Evolutionary conservation across 2,329 filamentous ascomycete species (phyloP).

Genomic region (Fusarium scirpi): DNA sequence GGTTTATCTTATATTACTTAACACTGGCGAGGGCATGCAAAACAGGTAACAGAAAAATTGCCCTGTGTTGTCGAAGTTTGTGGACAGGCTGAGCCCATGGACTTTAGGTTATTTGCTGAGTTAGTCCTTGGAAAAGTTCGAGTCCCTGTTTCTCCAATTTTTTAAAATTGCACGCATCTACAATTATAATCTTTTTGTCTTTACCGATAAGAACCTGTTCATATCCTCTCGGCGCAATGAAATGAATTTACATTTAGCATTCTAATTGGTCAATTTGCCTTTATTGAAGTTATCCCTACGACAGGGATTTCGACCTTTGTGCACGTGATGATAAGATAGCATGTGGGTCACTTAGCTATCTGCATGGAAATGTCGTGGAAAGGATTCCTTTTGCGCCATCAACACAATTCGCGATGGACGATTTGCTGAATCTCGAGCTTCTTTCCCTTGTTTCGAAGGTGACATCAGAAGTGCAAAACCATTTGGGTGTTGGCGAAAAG

Average conservation of each 20-base stretch:
- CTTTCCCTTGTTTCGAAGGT: constrained; percentile 95
- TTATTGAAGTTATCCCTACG: neutral
- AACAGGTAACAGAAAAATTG: too few species aligned
- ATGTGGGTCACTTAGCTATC: neutral
- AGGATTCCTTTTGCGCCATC: constrained; percentile 3
- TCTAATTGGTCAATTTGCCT: neutral
- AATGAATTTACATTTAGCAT: neutral
- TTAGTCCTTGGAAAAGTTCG: constrained; percentile 23
- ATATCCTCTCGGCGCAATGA: neutral
- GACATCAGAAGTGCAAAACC: constrained; percentile 92
- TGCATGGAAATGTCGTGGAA: constrained; percentile 1
- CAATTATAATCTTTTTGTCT: constrained; percentile 20
- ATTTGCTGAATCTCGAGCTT: constrained; percentile 89
- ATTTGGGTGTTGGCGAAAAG: constrained; percentile 91
- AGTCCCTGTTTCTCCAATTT: constrained; percentile 36
- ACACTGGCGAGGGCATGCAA: neutral
- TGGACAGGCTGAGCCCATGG: neutral
- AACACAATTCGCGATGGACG: constrained; percentile 73
- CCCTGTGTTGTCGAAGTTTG: neutral
- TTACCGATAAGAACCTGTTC: neutral
- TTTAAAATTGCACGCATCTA: constrained; percentile 18
- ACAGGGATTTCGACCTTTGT: fast-evolving
- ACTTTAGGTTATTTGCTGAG: neutral
- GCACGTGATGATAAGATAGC: constrained; percentile 1
- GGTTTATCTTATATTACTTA: neutral